Evolutionary conservation across 2,329 filamentous ascomycete species (phyloP).

Genomic region (Colletotrichum sp.): DNA sequence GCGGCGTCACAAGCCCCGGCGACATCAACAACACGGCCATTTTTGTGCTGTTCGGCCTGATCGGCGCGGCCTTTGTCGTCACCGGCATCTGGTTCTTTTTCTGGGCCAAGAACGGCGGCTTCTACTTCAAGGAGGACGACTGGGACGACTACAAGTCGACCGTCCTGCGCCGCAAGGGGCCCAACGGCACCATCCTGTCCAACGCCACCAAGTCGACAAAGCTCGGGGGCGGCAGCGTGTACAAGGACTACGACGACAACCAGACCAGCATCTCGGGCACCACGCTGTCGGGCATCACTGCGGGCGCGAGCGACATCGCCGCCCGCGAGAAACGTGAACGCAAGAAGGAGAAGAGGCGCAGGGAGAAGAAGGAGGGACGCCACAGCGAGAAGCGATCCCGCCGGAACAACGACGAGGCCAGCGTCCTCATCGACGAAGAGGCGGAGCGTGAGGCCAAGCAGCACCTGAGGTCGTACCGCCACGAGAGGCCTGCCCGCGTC

Average conservation of each 20-base stretch:
- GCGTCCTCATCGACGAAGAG: conserved; percentile 63
- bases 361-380: conserved; percentile 36
- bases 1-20: conserved; percentile 58
- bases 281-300: conserved; percentile 61
- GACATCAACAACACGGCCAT: conserved; percentile 73
- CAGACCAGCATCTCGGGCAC: conserved; percentile 51
- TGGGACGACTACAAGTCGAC: conserved; percentile 99
- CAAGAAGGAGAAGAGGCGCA: conserved; percentile 53
- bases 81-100: conserved; percentile 97
- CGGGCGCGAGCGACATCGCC: conserved; percentile 59
- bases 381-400: conserved; percentile 33
- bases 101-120: conserved; percentile 96
- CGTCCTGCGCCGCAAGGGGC: conserved; percentile 85
- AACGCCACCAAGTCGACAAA: conserved; percentile 83
- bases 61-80: conserved; percentile 78
- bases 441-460: conserved; percentile 69
- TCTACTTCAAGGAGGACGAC: conserved; percentile 82
- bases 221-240: conserved; percentile 87
- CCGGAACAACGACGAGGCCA: conserved; percentile 45
- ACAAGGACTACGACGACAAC: conserved; percentile 69
- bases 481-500: conserved; percentile 85
- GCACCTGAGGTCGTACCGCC: conserved; percentile 82
- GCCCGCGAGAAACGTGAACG: conserved; percentile 63
- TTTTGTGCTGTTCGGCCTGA: conserved; percentile 84
- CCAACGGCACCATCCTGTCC: conserved; percentile 84